phyloP scores from a whole-genome alignment of 169 alveolate species.

The Amoebophrya sp. region DNA sequence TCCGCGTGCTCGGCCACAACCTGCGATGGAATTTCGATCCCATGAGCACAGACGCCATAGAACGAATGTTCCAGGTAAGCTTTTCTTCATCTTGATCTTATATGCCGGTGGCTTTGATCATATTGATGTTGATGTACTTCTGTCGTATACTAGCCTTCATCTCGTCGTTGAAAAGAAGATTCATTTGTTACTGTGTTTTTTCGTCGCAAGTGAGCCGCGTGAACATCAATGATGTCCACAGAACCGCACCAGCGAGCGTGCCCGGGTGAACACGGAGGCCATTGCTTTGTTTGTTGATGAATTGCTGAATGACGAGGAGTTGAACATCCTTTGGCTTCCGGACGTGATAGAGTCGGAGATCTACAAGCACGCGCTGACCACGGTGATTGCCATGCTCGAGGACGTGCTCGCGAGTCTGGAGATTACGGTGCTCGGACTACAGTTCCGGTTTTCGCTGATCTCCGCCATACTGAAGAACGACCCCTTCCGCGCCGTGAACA shows the following conservation, averaged over 20 bases:
- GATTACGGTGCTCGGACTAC: neutral
- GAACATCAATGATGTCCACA: neutral
- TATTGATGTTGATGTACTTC: too few relatives aligned
- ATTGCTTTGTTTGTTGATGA: neutral
- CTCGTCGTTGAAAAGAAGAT: too few relatives aligned
- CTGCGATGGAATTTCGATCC: neutral
- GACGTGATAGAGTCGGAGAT: neutral
- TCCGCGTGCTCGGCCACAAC: neutral
- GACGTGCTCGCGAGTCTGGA: neutral
- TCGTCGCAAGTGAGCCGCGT: too few relatives aligned
- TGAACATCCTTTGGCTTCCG: neutral
- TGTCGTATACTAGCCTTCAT: too few relatives aligned
- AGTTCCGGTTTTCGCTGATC: neutral
- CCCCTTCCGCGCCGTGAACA: too few relatives aligned
- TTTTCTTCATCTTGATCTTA: too few relatives aligned
- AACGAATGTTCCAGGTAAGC: neutral
- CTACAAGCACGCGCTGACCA: neutral
- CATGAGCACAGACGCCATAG: neutral
- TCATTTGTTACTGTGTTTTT: too few relatives aligned
- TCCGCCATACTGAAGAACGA: too few relatives aligned
- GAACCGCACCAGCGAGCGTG: neutral
- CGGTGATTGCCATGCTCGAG: neutral
- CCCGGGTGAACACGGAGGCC: neutral
- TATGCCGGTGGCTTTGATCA: too few relatives aligned
- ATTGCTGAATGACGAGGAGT: neutral